Conservation (phyloP, 2,329 filamentous ascomycete genomes). For the Byssoonygena ceratinophila region DNA sequence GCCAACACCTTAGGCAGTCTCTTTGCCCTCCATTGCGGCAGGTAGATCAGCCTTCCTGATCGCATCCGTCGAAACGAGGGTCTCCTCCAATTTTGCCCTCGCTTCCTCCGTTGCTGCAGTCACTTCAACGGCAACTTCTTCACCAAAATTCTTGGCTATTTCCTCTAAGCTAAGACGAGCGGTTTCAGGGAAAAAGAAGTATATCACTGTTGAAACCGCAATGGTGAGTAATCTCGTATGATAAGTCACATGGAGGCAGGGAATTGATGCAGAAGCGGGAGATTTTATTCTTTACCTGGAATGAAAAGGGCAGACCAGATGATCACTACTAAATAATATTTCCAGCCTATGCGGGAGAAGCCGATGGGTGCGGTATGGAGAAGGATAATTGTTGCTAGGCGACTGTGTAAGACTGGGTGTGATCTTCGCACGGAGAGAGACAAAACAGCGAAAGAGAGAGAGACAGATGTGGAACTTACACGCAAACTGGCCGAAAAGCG, state of each 20-base stretch:
- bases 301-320: constrained; percentile 36
- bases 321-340: constrained; percentile 43
- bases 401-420: constrained; percentile 1
- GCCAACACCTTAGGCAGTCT: not conserved
- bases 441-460: no score
- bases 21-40: not conserved
- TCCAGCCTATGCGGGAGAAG: constrained; percentile 40
- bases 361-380: constrained; percentile 40
- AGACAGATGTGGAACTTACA: constrained; percentile 20
- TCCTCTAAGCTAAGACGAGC: constrained; percentile 38
- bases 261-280: not conserved
- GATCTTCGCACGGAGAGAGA: not conserved
- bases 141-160: constrained; percentile 40
- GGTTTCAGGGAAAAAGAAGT: constrained; percentile 39
- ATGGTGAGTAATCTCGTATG: constrained; percentile 9
- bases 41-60: not conserved
- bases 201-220: constrained; percentile 26
- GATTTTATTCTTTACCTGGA: constrained; percentile 22
- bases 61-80: not conserved
- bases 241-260: no score
- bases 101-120: constrained; percentile 37
- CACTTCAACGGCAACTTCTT: constrained; percentile 41
- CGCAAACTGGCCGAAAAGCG: constrained; percentile 42
- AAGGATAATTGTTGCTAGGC: constrained; percentile 37
- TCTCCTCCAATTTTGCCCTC: constrained; percentile 17